Evolutionary conservation across 805 yeast genomes (phyloP).

Genomic region (Cyberlindnera saturnus): DNA sequence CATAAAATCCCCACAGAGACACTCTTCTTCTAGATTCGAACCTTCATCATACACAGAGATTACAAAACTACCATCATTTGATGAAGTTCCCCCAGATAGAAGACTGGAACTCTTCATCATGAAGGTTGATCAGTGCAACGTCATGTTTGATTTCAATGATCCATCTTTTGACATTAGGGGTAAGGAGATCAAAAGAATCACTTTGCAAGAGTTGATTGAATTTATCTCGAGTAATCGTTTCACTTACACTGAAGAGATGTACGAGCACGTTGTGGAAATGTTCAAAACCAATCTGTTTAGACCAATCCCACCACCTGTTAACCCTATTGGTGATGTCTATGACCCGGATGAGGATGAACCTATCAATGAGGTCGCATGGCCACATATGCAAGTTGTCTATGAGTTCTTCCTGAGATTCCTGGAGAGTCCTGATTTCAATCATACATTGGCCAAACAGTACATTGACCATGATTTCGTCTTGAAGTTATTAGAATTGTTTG

Average conservation of each 20-base stretch:
- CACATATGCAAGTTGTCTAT: slow-evolving; percentile 95
- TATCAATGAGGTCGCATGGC: slow-evolving; percentile 94
- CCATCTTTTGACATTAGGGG: slow-evolving; percentile 90
- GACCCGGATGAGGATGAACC: slow-evolving; percentile 99
- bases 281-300: slow-evolving; percentile 84
- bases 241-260: slow-evolving; percentile 86
- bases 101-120: slow-evolving; percentile 73
- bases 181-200: slow-evolving; percentile 82
- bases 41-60: slow-evolving; percentile 61
- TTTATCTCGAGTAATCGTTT: slow-evolving; percentile 79
- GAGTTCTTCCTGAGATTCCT: slow-evolving; percentile 90
- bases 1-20: slow-evolving; percentile 82
- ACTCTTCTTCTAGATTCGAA: slow-evolving; percentile 87
- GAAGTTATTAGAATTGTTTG: slow-evolving; percentile 80
- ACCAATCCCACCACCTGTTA: slow-evolving; percentile 97
- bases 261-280: slow-evolving; percentile 82
- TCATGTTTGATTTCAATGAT: slow-evolving; percentile 89
- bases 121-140: slow-evolving; percentile 91
- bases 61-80: slow-evolving; percentile 77
- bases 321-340: slow-evolving; percentile 91
- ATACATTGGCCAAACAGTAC: slow-evolving; percentile 85
- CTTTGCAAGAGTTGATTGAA: slow-evolving; percentile 84
- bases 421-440: slow-evolving; percentile 92
- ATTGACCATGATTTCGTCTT: slow-evolving; percentile 89
- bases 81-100: slow-evolving; percentile 81